A percentile compares a stretch with the other conserved stretches of the same genome.
Conservation (phyloP, 768 basidiomycete species). For the Suillus sp. region DNA sequence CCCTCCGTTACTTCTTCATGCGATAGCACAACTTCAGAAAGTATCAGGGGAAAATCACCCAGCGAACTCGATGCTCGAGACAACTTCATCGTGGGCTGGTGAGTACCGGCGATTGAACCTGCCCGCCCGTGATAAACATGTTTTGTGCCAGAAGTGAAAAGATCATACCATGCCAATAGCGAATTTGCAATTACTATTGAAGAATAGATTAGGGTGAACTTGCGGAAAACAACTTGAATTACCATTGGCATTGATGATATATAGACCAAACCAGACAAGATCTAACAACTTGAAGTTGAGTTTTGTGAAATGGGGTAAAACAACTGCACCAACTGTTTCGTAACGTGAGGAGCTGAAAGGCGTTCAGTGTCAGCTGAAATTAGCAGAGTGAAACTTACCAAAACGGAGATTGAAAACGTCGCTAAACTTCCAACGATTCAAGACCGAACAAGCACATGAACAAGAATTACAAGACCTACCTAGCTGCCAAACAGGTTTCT, state of each 20-base stretch:
- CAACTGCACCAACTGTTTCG: neutral
- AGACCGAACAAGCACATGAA: too few relatives aligned
- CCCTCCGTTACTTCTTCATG: too few relatives aligned
- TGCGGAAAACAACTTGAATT: neutral
- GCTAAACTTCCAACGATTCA: neutral
- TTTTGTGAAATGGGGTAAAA: neutral
- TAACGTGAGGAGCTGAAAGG: neutral
- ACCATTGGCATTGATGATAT: neutral
- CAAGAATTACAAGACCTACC: neutral
- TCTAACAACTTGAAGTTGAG: neutral
- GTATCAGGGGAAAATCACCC: too few relatives aligned
- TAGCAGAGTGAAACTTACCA: neutral
- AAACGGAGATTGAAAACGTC: neutral
- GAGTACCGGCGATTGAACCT: too few relatives aligned
- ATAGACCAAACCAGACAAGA: neutral
- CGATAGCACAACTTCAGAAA: too few relatives aligned
- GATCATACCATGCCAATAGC: neutral
- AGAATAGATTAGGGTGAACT: neutral
- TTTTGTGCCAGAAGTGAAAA: too few relatives aligned
- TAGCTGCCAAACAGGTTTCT: neutral
- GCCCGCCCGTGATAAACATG: too few relatives aligned
- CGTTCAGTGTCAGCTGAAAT: neutral
- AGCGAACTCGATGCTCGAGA: too few relatives aligned
- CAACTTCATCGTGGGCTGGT: too few relatives aligned
- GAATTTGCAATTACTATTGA: neutral